These are phyloP conservation scores for Earliella scabrosa DNA, from an alignment of 1,284 basidiomycete genomes.

Conservation along the genomic window DNA sequence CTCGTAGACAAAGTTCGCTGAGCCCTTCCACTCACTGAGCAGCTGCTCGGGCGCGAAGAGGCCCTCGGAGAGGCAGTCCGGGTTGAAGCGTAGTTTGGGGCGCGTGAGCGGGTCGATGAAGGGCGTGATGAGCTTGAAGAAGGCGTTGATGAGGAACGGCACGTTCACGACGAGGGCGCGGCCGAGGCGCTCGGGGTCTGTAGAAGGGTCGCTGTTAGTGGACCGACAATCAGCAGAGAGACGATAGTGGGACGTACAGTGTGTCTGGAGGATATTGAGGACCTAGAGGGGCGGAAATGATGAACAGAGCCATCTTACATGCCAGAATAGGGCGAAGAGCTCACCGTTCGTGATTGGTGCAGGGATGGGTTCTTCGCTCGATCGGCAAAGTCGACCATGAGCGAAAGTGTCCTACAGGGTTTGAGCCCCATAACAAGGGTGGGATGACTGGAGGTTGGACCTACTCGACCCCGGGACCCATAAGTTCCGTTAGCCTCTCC, in stretches of 20 bases:
- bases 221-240: neutral
- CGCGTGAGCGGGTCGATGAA: constrained; percentile 83
- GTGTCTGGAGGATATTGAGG: constrained; percentile 82
- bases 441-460: constrained; percentile 29
- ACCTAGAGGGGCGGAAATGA: constrained; percentile 37
- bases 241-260: constrained; percentile 59
- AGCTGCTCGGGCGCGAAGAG: constrained; percentile 62
- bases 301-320: too few species aligned
- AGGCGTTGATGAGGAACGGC: constrained; percentile 79
- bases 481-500: constrained; percentile 73
- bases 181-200: constrained; percentile 93
- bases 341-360: constrained; percentile 55
- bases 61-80: constrained; percentile 59
- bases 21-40: constrained; percentile 68
- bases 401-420: constrained; percentile 57
- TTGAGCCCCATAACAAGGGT: neutral
- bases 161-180: constrained; percentile 83
- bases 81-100: constrained; percentile 59
- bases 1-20: constrained; percentile 63
- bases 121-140: constrained; percentile 85
- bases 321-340: constrained; percentile 1
- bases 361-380: constrained; percentile 79
- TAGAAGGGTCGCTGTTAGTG: constrained; percentile 26
- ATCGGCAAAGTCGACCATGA: constrained; percentile 87
- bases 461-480: constrained; percentile 79